These are phyloP conservation scores for Geotrichum bryndzae DNA, from an alignment of 1,139 yeast species.

Conservation along the genomic window DNA sequence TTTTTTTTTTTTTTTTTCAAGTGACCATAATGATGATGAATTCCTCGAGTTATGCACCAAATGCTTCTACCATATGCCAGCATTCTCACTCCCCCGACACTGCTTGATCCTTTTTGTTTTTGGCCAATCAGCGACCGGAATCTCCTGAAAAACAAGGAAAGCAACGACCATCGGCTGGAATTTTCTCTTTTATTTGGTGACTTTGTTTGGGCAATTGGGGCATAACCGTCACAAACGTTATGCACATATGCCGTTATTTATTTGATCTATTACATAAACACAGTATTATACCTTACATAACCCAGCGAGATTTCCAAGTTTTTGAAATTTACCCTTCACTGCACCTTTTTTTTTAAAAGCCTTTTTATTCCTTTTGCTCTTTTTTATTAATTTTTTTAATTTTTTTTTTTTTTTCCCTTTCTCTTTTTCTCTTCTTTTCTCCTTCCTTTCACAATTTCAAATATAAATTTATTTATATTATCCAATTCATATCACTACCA, in stretches of 20 bases:
- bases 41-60: too few relatives aligned
- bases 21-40: too few relatives aligned
- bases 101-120: not conserved
- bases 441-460: conserved; percentile 19
- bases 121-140: not conserved
- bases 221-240: not conserved
- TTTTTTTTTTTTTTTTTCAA: too few relatives aligned
- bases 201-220: not conserved
- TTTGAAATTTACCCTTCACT: conserved; percentile 1
- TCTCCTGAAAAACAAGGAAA: not conserved
- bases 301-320: conserved; percentile 2
- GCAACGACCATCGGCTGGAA: not conserved
- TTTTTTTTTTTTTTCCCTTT: conserved; percentile 6
- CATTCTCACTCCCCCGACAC: not conserved
- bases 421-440: conserved; percentile 9
- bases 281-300: not conserved
- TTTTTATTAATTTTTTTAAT: not conserved
- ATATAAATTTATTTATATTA: conserved; percentile 3
- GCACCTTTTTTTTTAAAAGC: conserved; percentile 1
- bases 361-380: conserved; percentile 1
- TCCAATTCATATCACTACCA: conserved; percentile 15
- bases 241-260: not conserved
- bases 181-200: not conserved
- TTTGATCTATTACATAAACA: not conserved
- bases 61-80: too few relatives aligned